Evolutionary conservation across 352 stramenopile genomes (phyloP).

Genomic region (Pelagophyceae sp.): DNA sequence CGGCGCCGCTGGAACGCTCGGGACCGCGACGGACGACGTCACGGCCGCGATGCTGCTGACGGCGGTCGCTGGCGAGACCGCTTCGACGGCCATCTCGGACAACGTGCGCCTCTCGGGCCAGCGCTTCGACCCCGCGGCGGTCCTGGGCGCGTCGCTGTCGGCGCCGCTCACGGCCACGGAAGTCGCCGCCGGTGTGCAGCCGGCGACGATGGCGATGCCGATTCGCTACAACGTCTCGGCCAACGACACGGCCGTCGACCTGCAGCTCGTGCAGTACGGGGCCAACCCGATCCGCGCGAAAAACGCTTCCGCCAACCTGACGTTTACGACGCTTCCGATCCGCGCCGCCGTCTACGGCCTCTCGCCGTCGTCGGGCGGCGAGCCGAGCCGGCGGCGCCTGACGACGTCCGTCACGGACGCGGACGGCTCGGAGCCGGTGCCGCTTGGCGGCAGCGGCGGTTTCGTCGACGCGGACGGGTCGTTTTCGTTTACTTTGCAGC

Average conservation of each 20-base stretch:
- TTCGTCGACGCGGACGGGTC: not conserved
- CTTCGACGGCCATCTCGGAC: not conserved
- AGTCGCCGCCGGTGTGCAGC: not conserved
- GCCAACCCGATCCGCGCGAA: too few species aligned
- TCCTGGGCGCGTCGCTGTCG: not conserved
- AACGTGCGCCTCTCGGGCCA: not conserved
- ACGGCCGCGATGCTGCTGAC: not conserved
- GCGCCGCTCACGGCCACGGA: not conserved
- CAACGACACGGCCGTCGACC: not conserved
- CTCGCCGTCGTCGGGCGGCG: too few species aligned
- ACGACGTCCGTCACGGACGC: too few species aligned
- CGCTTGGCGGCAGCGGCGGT: too few species aligned
- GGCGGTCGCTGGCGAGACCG: not conserved
- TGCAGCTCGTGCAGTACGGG: not conserved
- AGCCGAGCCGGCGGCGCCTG: too few species aligned
- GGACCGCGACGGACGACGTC: not conserved
- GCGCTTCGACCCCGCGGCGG: not conserved
- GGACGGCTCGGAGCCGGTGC: too few species aligned
- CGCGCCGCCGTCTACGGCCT: too few species aligned
- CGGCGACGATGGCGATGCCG: not conserved
- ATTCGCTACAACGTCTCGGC: not conserved
- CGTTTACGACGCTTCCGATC: too few species aligned
- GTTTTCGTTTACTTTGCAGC: not conserved
- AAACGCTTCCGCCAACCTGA: too few species aligned
- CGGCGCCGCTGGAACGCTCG: too few species aligned